These are phyloP conservation scores for Stereum hirsutum DNA, from an alignment of 1,284 basidiomycete genomes.

Conservation along the genomic window DNA sequence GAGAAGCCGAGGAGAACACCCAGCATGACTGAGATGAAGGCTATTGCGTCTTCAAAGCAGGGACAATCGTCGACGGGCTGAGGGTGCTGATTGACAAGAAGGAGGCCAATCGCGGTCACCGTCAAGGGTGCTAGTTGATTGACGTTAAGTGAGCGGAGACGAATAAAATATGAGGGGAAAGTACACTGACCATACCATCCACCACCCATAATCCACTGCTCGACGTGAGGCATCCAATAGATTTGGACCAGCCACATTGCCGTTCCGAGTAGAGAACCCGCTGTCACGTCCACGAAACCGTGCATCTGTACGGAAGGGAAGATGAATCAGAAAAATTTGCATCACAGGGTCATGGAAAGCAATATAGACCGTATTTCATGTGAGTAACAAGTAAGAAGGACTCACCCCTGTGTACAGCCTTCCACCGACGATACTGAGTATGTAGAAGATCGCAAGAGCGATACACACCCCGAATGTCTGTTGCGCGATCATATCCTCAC, in stretches of 20 bases:
- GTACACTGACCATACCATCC: slow-evolving; percentile 42
- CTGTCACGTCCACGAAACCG: slow-evolving; percentile 69
- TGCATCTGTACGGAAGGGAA: no score
- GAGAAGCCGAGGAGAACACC: slow-evolving; percentile 60
- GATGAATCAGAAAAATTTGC: no score
- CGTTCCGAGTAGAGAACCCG: slow-evolving; percentile 60
- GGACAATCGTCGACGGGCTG: slow-evolving; percentile 95
- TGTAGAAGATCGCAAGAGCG: slow-evolving; percentile 8
- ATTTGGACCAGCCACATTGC: slow-evolving; percentile 52
- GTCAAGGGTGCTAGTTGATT: slow-evolving; percentile 69
- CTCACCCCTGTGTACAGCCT: slow-evolving; percentile 84
- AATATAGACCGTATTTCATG: no score
- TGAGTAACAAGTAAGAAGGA: no score
- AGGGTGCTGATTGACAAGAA: slow-evolving; percentile 83
- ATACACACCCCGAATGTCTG: slow-evolving; percentile 10
- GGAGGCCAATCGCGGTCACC: slow-evolving; percentile 55
- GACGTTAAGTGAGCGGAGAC: neutral
- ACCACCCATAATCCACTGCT: slow-evolving; percentile 39
- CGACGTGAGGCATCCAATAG: slow-evolving; percentile 25
- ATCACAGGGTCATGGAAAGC: no score
- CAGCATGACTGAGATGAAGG: slow-evolving; percentile 78
- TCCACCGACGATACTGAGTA: slow-evolving; percentile 9
- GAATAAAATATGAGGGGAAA: neutral
- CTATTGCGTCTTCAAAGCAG: slow-evolving; percentile 97
- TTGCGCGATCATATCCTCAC: slow-evolving; percentile 16